These are phyloP conservation scores for Fusarium coicis DNA, from an alignment of 2,329 filamentous ascomycete genomes.

Conservation along the genomic window DNA sequence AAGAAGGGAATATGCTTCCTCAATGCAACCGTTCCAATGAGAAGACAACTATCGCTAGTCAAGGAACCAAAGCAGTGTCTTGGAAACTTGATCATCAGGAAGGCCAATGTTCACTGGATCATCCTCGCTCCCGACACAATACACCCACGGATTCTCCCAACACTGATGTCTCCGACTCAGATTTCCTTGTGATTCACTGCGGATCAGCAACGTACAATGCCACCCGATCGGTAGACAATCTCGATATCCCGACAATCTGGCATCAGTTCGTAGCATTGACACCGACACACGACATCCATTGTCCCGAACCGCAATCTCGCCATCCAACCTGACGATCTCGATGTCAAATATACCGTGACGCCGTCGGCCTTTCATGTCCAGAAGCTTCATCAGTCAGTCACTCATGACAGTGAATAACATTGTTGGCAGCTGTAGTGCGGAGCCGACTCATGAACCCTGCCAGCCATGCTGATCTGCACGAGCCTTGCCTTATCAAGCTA, in stretches of 20 bases:
- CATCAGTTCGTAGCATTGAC: accelerated
- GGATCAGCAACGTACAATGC: not conserved
- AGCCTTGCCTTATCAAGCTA: not conserved
- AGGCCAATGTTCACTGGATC: no score
- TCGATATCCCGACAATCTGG: not conserved
- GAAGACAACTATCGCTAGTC: accelerated
- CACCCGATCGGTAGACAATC: accelerated
- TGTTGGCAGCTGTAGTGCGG: not conserved
- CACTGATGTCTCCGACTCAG: no score
- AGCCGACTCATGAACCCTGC: not conserved
- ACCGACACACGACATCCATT: accelerated
- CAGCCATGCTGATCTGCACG: not conserved
- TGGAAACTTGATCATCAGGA: no score
- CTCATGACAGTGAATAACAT: not conserved
- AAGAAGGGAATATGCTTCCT: no score
- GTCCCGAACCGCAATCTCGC: not conserved
- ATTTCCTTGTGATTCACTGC: not conserved
- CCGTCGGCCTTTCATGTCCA: not conserved
- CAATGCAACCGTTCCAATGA: no score
- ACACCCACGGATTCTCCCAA: not conserved
- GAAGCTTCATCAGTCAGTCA: not conserved
- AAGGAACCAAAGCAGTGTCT: no score
- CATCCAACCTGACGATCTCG: not conserved
- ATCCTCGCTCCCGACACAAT: not conserved
- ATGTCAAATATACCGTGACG: no score